Conservation (phyloP, 768 basidiomycete species). For the Mrakia blollopis region DNA sequence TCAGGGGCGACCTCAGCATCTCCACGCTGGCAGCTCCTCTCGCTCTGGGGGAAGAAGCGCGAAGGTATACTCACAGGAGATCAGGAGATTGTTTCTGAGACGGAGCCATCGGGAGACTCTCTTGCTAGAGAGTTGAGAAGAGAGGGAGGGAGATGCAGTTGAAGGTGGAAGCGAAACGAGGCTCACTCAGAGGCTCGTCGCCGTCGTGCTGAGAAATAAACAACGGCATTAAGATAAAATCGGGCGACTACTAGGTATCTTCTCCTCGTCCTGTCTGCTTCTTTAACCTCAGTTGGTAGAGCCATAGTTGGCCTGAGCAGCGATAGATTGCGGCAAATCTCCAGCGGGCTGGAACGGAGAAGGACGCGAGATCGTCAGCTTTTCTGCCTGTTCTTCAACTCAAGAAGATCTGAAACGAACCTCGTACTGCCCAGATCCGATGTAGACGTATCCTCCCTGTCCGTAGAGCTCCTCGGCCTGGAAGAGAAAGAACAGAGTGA, state of each 20-base stretch:
- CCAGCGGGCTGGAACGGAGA: neutral
- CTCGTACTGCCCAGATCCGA: slow-evolving; percentile 30
- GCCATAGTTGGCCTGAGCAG: slow-evolving; percentile 2
- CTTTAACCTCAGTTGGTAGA: neutral
- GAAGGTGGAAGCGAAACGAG: neutral
- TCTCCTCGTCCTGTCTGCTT: neutral
- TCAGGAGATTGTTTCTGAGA: slow-evolving; percentile 13
- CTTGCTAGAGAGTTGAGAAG: neutral
- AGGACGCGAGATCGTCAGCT: neutral
- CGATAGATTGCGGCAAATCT: neutral
- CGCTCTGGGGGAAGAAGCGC: no score
- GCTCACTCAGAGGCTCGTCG: neutral
- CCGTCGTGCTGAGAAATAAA: neutral
- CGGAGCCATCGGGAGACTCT: neutral
- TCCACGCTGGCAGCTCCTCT: neutral
- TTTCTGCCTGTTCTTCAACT: neutral
- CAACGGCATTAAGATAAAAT: neutral
- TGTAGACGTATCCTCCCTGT: slow-evolving; percentile 22
- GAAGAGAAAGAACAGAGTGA: neutral
- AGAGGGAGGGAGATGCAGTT: neutral
- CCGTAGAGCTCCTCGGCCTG: slow-evolving; percentile 32
- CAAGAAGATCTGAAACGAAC: neutral
- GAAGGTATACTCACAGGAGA: neutral
- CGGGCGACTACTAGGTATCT: neutral
- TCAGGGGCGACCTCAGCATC: neutral